Conservation (phyloP, 1,284 basidiomycete species). For the Neonothopanus nambi region DNA sequence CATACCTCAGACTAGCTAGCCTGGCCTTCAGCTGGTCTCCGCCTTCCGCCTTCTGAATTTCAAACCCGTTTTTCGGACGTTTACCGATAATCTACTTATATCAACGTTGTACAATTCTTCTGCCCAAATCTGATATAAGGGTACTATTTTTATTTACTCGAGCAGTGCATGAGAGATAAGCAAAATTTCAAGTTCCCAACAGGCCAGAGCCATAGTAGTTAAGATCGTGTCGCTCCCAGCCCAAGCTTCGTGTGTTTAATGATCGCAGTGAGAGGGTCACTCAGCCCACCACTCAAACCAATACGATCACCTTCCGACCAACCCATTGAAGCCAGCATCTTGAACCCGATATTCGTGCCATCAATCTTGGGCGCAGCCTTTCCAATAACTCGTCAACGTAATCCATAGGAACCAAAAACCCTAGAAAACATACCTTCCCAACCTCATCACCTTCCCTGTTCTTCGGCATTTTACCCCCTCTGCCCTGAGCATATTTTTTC, state of each 20-base stretch:
- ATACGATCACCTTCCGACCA: constrained; percentile 74
- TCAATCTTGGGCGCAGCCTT: constrained; percentile 74
- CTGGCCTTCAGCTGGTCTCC: neutral
- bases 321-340: constrained; percentile 76
- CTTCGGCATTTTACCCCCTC: constrained; percentile 34
- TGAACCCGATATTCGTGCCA: constrained; percentile 72
- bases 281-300: constrained; percentile 58
- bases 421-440: constrained; percentile 53
- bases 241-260: constrained; percentile 77
- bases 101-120: neutral
- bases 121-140: neutral
- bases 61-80: no score
- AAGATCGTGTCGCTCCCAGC: constrained; percentile 50
- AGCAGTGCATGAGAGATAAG: neutral
- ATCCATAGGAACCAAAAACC: neutral
- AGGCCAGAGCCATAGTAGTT: neutral
- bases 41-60: neutral
- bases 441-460: constrained; percentile 77
- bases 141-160: neutral
- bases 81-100: neutral
- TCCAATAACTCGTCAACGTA: neutral
- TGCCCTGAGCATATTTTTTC: constrained; percentile 27
- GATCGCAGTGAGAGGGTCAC: constrained; percentile 68
- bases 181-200: neutral
- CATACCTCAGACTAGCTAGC: neutral